A percentile compares a stretch with the other conserved stretches of the same genome.
These are phyloP conservation scores for Gigaspora rosea DNA, from an alignment of 192 early-diverging fungal genomes.

Conservation along the genomic window DNA sequence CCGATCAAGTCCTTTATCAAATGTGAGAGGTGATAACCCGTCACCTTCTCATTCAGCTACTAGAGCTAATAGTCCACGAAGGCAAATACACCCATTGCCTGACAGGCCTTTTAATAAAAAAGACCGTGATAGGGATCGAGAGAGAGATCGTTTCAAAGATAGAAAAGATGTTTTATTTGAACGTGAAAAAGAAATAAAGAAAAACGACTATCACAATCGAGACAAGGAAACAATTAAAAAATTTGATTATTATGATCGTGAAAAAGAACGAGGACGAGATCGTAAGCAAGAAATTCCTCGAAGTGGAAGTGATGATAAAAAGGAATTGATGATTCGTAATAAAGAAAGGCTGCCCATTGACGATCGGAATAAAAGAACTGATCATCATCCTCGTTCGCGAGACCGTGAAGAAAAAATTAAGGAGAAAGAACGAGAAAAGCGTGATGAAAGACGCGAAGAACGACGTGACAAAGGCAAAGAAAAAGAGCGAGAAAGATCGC, in stretches of 20 bases:
- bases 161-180: neutral
- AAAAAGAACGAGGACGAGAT: neutral
- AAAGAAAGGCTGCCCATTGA: neutral
- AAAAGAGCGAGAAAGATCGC: neutral
- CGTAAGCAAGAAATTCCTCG: neutral
- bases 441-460: neutral
- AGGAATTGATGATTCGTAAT: neutral
- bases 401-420: slow-evolving; percentile 5
- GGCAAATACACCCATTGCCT: slow-evolving; percentile 20
- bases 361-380: slow-evolving; percentile 10
- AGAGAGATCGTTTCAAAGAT: neutral
- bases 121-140: slow-evolving; percentile 15
- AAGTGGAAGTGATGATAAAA: neutral
- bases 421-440: slow-evolving; percentile 9
- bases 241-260: slow-evolving; percentile 7
- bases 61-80: slow-evolving; percentile 7
- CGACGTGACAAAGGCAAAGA: neutral
- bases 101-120: slow-evolving; percentile 5
- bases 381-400: neutral
- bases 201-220: neutral
- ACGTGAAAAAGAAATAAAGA: slow-evolving; percentile 9
- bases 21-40: neutral
- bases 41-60: neutral
- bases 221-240: neutral
- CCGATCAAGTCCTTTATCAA: neutral